Base-by-base conservation (phyloP, 768 basidiomycete species). In the Hypsizygus marmoreus region DNA sequence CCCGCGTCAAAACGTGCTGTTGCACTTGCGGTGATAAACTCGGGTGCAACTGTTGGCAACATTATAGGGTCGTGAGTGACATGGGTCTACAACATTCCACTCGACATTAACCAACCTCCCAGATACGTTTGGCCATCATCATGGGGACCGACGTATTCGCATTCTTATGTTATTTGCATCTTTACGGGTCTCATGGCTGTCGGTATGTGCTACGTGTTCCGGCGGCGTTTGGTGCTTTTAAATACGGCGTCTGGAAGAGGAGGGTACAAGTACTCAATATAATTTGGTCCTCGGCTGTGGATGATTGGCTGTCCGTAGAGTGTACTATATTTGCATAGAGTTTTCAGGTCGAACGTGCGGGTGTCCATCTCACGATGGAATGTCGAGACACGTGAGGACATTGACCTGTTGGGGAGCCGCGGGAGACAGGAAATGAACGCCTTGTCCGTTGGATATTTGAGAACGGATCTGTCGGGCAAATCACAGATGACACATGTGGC, bases 1-100 rank as follows among this genome's bases (percentile, higher is more conserved):
- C 86, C 92, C 19, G 76, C 89, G 5, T 82, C 88, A 30, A 92
- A 92, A 65, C 82, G 91, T 8, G 88, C 91, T 10, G 85, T 91
- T 14, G 84, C 88, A 6, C 73, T 94, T 48, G 91, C 88, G 9
- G 69, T 87, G 56, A 79, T 91, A 60, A 90, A 92, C 63, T 81
- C 85, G 20, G 87, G 88, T 64, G 82, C 85, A 23, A 85, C 90
- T 59, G 73, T 93, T 20, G 93, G 92, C 4, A 95, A 94, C 65
- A 74, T 95, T 45, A 75, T 84, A 13, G 91, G 91, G 51, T 85
- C 88, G 71, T 91, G 68, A 68, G 80, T 81, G n/a, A 24, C 31
- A 59, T 55, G n/a, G 22, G 30, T 35, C 34, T 13, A 30, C 25
- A 22, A 5, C 11, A 20, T 40, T 49, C 17, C 38, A 24, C 14